These are phyloP conservation scores for Ogataea degrootiae DNA, from an alignment of 805 yeast genomes.

Conservation along the genomic window DNA sequence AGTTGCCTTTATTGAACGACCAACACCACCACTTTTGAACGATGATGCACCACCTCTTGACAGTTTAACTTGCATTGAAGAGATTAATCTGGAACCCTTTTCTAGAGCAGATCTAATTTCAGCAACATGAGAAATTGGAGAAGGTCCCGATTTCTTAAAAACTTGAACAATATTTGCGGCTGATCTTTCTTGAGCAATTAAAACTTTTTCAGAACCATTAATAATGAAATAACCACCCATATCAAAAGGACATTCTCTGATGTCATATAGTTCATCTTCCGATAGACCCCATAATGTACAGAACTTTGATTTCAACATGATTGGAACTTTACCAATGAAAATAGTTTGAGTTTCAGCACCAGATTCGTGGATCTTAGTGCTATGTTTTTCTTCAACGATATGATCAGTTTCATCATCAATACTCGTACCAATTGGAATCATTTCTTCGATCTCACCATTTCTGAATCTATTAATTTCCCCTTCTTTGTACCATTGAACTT, in stretches of 20 bases:
- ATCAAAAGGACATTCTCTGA: conserved; percentile 98
- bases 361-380: conserved; percentile 27
- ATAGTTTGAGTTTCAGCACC: conserved; percentile 40
- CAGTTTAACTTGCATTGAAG: conserved; percentile 90
- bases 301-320: conserved; percentile 94
- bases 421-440: conserved; percentile 25
- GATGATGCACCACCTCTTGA: conserved; percentile 46
- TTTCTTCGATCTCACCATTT: conserved; percentile 24
- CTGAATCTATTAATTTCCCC: conserved; percentile 40
- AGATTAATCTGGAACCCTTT: conserved; percentile 92
- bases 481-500: conserved; percentile 57
- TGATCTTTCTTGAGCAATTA: conserved; percentile 97
- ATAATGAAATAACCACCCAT: conserved; percentile 99
- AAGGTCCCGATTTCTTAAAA: conserved; percentile 94
- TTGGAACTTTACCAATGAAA: conserved; percentile 94
- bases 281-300: conserved; percentile 87
- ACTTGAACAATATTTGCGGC: conserved; percentile 99
- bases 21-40: conserved; percentile 46
- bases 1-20: conserved; percentile 90
- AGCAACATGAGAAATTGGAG: conserved; percentile 93
- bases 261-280: conserved; percentile 89
- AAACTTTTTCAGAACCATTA: conserved; percentile 96
- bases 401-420: conserved; percentile 64
- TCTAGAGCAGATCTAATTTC: conserved; percentile 96
- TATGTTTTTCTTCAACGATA: conserved; percentile 41